Evolutionary conservation across 371 early-diverging fungal genomes (phyloP), one percentile per base, ranked within the genome.

Genomic region (Lichtheimia ornata): DNA sequence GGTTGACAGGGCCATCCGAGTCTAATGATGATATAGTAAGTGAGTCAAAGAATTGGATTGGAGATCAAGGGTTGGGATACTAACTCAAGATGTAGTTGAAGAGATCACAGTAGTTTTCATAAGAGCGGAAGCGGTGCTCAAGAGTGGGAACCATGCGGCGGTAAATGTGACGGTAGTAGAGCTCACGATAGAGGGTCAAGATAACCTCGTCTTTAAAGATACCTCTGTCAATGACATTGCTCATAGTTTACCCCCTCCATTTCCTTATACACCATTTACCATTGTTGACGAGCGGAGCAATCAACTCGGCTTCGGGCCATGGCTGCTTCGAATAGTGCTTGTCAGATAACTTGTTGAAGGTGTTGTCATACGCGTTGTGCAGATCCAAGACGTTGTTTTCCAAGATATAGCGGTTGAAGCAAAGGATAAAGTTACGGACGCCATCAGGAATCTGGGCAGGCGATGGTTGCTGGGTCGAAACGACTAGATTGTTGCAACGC

Each of bases 111-210:
- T 97, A 97, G 84, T 96, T 96, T 67, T 89, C 88, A 79, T 94
- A 97, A 53, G 96, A 95, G 52, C 87, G 89, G 82, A 95, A 87
- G 51, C 97, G 90, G 66, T 92, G 91, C 65, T 96, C 94, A 59
- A 95, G 75, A 64, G 91, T 88, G 58, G 96, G 96, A 14, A 88
- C 84, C 64, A 95, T 83, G 65, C 91, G 92, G 56, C 94, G 84
- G 83, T 96, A 96, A 56, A 96, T 89, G 74, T 97, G 97, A 55
- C 97, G 91, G 76, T 92, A 97, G 84, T 95, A 96, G 64, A 97
- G 82, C 80, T 97, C 97, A 67, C 93, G 90, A 83, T 97, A 97
- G 61, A 97, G 81, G 53, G 93, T 94, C 81, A 95, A 78, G 71
- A 97, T 95, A 20, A 94, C 84, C 58, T 90, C 89, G 70, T 94